A percentile compares a stretch with the other conserved stretches of the same genome.
Conservation (phyloP, 164 flowering plant species). For the Brasenia schreberi region DNA sequence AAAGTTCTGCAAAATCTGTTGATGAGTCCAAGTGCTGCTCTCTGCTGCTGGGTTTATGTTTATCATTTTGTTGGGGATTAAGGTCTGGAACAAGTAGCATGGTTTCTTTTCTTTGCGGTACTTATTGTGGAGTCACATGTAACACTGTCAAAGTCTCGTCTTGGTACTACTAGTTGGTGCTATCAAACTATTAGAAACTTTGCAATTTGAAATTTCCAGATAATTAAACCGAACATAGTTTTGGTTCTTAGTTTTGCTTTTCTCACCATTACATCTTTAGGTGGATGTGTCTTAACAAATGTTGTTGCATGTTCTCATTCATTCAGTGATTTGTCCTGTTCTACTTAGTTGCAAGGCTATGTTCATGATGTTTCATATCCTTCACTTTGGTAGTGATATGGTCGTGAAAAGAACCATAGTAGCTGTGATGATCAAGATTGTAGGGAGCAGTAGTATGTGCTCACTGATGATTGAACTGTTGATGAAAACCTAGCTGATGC, state of each 20-base stretch:
- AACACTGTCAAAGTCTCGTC: neutral
- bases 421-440: slow-evolving; percentile 12
- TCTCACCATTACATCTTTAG: neutral
- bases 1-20: neutral
- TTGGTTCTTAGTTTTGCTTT: neutral
- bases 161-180: neutral
- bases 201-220: neutral
- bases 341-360: slow-evolving; percentile 17
- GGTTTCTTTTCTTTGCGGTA: neutral
- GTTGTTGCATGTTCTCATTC: neutral
- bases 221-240: neutral
- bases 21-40: neutral
- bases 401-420: slow-evolving; percentile 24
- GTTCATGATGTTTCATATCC: slow-evolving; percentile 19
- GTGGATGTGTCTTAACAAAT: neutral
- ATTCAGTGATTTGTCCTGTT: neutral
- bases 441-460: neutral
- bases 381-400: slow-evolving; percentile 40
- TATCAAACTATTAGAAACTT: neutral
- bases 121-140: neutral
- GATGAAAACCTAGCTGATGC: neutral
- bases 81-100: neutral
- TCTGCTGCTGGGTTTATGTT: neutral
- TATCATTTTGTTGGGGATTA: neutral
- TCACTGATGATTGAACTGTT: neutral